Evolutionary conservation across 2,329 filamentous ascomycete genomes (phyloP), one percentile per base, ranked within the genome.

Genomic region (Neofusicoccum sp.): DNA sequence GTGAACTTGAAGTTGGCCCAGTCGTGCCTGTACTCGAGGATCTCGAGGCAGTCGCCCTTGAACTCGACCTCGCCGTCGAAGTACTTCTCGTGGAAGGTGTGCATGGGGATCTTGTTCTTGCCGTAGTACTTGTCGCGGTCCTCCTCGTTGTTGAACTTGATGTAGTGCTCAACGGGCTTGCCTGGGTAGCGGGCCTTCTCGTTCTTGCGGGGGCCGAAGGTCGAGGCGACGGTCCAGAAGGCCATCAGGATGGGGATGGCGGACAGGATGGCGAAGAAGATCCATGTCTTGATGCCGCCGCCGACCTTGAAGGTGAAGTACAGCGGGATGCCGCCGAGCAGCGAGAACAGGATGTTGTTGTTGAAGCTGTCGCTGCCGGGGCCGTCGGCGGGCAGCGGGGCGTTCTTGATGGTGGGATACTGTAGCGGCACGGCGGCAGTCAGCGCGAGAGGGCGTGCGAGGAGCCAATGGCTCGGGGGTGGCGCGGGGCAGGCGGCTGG

Each of bases 21-120:
- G 77, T 99, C 95, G 75, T 98, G 93, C 71, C 95, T 85, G 81
- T 95, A 95, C 79, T 98, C 95, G 77, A 98, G 79, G 49, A 90
- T 82, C 73, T 98, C 93, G 64, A 98, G 84, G 70, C 84, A 86
- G 77, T 98, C 95, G 62, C 92, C 93, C 76, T 96, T 98, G 84
- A 97, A 93, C 69, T 96, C 91, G 65, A 96, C 92, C 62, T 96
- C 87, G 62, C 91, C 91, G 72, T 95, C 89, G 78, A 98, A 96
- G 83, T 97, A 98, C 89, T 93, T 96, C 79, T 97, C 93, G 74
- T 96, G 88, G 82, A 98, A 98, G 26, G 91, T 96, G 81, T 96
- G 89, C 82, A 96, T 89, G 59, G 91, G 88, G 63, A 95, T 91
- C 80, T 89, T 93, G 79, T 84, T 89, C 76, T 83, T 84, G 75